Evolutionary conservation across 164 flowering plant genomes (phyloP), one percentile per base, ranked within the genome.

Genomic region (Kalanchoe fedtschenkoi): DNA sequence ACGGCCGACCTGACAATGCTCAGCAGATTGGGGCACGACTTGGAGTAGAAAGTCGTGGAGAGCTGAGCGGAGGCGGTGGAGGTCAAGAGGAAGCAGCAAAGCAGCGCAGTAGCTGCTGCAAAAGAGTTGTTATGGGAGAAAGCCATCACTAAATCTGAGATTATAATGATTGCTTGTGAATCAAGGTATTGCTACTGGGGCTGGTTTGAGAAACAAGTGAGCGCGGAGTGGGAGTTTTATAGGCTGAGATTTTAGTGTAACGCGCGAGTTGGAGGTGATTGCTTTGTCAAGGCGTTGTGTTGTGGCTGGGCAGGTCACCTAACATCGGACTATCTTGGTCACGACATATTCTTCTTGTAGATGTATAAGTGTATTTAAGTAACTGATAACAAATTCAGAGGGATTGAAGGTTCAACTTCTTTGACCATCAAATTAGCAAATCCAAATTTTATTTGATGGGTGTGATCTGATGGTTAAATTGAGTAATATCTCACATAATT

Each of bases 21-120:
- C 4, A 75, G 32, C 8, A 85, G 72, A 0, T 75, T 72, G 8
- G 91, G 84, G 55, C 97, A 91, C 6, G 96, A 69, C 14, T 58
- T 72, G 1, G 83, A 74, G 80, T 88, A 88, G 66, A 66, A 91
- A 34, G 54, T 68, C 1, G 86, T 68, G 0, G 91, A 78, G 53
- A 91, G 90, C 66, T 88, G 90, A 65, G 96, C 96, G 62, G 56
- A 51, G 56, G 16, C 32, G 13, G 32, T 17, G 56, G 32, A 51
- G 32, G 17, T 51, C 56, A 51, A 51, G 8, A 51, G 30, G 17
- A 51, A n/a, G n/a, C n/a, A 51, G 17, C 56, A 26, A 26, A 51
- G 11, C 16, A 51, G 11, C 32, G 26, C 17, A 24, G 56, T 26
- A 6, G 28, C 14, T 1, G 56, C 16, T 9, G 4, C 11, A 51